Conservation (phyloP, 2,329 filamentous ascomycete species). For the Fusarium newnesense region DNA sequence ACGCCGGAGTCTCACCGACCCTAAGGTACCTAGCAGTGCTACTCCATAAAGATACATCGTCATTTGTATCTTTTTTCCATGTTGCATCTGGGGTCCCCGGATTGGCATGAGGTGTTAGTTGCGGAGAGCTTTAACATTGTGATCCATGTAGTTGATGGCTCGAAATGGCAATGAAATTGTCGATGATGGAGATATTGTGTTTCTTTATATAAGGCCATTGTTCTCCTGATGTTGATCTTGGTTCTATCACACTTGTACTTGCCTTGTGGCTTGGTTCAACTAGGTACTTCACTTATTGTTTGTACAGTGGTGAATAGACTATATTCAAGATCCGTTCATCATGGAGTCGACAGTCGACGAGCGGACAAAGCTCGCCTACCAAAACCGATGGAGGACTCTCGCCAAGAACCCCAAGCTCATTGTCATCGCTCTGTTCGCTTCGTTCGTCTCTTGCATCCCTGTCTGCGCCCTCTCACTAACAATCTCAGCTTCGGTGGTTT, state of each 20-base stretch:
- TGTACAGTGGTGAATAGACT: not conserved
- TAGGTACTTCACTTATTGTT: not conserved
- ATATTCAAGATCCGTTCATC: not conserved
- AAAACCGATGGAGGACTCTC: constrained; percentile 40
- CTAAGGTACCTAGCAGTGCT: not conserved
- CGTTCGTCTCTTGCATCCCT: constrained; percentile 9
- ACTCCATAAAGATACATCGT: not conserved
- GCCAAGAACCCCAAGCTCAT: constrained; percentile 37
- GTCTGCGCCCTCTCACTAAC: not conserved
- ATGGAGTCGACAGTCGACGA: constrained; percentile 32
- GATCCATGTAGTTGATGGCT: not conserved
- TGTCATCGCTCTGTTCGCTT: constrained; percentile 38
- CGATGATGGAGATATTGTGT: not conserved
- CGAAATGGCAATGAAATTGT: not conserved
- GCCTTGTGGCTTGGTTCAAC: not conserved
- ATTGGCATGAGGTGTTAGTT: constrained; percentile 19
- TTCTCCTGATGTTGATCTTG: not conserved
- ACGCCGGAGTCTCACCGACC: constrained; percentile 26
- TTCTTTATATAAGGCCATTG: constrained; percentile 5
- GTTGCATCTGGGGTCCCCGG: constrained; percentile 40
- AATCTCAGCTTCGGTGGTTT: constrained; percentile 35
- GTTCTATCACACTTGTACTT: not conserved
- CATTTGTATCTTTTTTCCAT: not conserved
- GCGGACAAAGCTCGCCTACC: constrained; percentile 37
- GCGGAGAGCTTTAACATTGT: not conserved